These are phyloP conservation scores for Paxillus involutus DNA, from an alignment of 768 basidiomycete species.

Conservation along the genomic window DNA sequence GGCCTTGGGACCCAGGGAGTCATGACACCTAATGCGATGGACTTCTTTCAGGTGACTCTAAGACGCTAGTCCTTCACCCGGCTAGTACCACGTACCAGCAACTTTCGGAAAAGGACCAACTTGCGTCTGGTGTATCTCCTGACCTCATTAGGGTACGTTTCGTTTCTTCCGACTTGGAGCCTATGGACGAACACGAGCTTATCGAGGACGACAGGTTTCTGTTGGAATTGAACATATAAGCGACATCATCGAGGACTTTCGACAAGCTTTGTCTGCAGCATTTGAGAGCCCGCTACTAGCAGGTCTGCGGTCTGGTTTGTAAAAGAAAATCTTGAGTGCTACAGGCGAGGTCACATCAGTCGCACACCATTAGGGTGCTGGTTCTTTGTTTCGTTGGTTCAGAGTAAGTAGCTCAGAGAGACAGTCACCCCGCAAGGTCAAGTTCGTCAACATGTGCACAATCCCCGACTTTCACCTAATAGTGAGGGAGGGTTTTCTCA, in stretches of 20 bases:
- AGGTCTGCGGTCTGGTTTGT: too few relatives aligned
- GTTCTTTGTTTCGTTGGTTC: too few relatives aligned
- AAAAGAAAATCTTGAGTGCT: too few relatives aligned
- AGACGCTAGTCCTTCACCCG: slow-evolving; percentile 79
- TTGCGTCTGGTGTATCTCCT: slow-evolving; percentile 66
- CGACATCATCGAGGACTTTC: slow-evolving; percentile 16
- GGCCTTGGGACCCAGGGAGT: neutral
- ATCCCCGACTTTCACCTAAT: too few relatives aligned
- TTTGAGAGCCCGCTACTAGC: too few relatives aligned
- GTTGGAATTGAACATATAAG: slow-evolving; percentile 18
- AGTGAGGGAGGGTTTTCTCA: too few relatives aligned
- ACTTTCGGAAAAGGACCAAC: slow-evolving; percentile 58
- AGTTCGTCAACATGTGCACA: too few relatives aligned
- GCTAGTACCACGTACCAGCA: slow-evolving; percentile 78
- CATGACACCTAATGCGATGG: neutral
- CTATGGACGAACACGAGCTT: neutral
- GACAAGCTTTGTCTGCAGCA: slow-evolving; percentile 2
- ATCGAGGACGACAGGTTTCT: slow-evolving; percentile 4
- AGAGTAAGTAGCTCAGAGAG: too few relatives aligned
- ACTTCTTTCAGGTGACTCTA: slow-evolving; percentile 53
- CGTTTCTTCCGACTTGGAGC: neutral
- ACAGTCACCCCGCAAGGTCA: too few relatives aligned
- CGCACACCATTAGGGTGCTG: too few relatives aligned
- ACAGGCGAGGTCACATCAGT: too few relatives aligned
- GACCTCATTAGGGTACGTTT: slow-evolving; percentile 65